These are phyloP conservation scores for Colletotrichum zoysiae DNA, from an alignment of 2,329 filamentous ascomycete genomes.

Conservation along the genomic window DNA sequence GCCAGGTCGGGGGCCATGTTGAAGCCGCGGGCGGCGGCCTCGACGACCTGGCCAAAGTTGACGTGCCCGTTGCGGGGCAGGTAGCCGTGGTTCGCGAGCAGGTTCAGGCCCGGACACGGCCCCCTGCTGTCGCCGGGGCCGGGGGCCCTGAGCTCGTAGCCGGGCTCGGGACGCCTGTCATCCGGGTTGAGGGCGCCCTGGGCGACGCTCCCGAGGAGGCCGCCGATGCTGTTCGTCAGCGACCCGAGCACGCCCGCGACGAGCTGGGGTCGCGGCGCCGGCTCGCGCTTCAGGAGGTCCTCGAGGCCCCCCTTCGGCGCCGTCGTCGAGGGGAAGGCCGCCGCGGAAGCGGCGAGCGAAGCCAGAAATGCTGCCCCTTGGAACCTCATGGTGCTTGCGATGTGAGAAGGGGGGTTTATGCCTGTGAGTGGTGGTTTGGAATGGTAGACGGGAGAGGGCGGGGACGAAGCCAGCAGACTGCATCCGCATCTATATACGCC, in stretches of 20 bases:
- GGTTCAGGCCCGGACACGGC: slow-evolving; percentile 59
- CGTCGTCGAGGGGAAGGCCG: slow-evolving; percentile 31
- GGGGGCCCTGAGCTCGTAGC: slow-evolving; percentile 28
- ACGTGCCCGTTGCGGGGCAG: slow-evolving; percentile 54
- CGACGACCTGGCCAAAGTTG: slow-evolving; percentile 32
- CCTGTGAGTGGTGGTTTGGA: no score
- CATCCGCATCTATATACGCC: neutral
- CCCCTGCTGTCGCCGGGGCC: slow-evolving; percentile 24
- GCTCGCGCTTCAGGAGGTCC: slow-evolving; percentile 15
- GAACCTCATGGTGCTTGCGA: slow-evolving; percentile 11
- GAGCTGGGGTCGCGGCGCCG: slow-evolving; percentile 28
- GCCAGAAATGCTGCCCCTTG: neutral
- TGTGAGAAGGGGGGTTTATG: accelerated
- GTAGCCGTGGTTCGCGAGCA: slow-evolving; percentile 59
- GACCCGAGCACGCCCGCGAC: neutral
- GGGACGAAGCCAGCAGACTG: neutral
- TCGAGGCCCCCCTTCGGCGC: slow-evolving; percentile 6
- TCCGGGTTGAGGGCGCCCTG: slow-evolving; percentile 18
- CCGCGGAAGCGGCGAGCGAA: slow-evolving; percentile 16
- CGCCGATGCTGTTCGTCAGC: slow-evolving; percentile 22
- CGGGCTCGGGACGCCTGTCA: slow-evolving; percentile 29
- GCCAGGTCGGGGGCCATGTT: slow-evolving; percentile 29
- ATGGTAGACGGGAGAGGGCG: neutral
- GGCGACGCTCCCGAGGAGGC: slow-evolving; percentile 32
- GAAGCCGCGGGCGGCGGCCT: slow-evolving; percentile 32